A percentile compares a stretch with the other conserved stretches of the same genome.
Evolutionary conservation across 2,329 filamentous ascomycete species (phyloP).

Genomic region (Keithomyces neogunnii): DNA sequence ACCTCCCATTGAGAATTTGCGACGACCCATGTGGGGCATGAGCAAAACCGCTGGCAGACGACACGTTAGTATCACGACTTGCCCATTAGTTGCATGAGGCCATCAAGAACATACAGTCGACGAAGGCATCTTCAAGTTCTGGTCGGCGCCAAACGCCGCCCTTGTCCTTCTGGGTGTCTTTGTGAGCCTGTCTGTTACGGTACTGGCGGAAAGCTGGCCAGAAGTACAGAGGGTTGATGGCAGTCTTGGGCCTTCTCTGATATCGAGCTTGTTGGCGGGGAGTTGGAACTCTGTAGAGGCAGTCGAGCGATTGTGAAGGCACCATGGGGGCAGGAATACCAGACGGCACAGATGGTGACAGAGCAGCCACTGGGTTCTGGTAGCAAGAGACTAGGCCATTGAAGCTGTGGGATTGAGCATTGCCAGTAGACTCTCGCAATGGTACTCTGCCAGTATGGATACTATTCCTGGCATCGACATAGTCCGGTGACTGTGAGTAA

Average conservation of each 20-base stretch:
- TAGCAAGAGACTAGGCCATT: constrained; percentile 35
- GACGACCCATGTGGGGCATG: constrained; percentile 57
- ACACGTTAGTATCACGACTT: background rate
- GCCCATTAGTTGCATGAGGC: background rate
- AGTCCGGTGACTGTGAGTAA: constrained; percentile 38
- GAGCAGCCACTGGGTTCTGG: constrained; percentile 28
- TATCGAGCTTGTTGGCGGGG: constrained; percentile 27
- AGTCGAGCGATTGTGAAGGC: constrained; percentile 38
- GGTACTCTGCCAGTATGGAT: constrained; percentile 32
- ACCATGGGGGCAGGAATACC: constrained; percentile 43
- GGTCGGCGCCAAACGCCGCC: constrained; percentile 45
- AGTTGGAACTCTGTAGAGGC: constrained; percentile 28
- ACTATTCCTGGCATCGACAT: constrained; percentile 36
- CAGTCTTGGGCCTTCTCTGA: constrained; percentile 26
- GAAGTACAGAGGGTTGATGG: constrained; percentile 51
- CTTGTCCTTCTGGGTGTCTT: constrained; percentile 51
- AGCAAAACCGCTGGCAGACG: constrained; percentile 45
- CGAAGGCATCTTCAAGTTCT: constrained; percentile 56
- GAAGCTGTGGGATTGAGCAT: constrained; percentile 37
- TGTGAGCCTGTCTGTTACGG: constrained; percentile 55
- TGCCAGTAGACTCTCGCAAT: constrained; percentile 44
- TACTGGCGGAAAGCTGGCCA: constrained; percentile 58
- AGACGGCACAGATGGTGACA: constrained; percentile 36
- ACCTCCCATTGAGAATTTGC: constrained; percentile 57
- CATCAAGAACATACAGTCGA: constrained; percentile 46